Conservation (phyloP, 176 grass and related monocot genomes). For the Tillandsia fasciculata region DNA sequence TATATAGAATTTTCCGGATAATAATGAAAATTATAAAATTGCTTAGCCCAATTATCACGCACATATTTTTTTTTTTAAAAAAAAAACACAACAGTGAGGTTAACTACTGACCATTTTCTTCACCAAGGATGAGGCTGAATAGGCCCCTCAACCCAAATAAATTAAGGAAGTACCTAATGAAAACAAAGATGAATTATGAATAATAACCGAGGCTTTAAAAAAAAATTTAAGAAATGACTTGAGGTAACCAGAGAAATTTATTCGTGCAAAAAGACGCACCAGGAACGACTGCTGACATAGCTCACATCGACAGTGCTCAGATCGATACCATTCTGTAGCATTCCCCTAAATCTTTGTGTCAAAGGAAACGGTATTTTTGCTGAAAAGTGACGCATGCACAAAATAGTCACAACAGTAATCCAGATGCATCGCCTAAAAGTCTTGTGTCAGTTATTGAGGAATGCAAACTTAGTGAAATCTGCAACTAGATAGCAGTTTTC, state of each 20-base stretch:
- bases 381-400: constrained; percentile 23
- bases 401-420: constrained; percentile 3
- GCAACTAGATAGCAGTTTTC: background rate
- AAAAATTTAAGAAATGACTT: constrained; percentile 4
- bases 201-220: background rate
- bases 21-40: background rate
- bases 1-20: background rate
- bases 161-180: constrained; percentile 95
- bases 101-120: constrained; percentile 76
- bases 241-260: background rate
- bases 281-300: constrained; percentile 99
- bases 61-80: background rate
- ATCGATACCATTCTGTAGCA: constrained; percentile 99
- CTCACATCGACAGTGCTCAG: constrained; percentile 97
- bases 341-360: constrained; percentile 88
- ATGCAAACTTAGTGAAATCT: background rate
- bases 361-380: constrained; percentile 94
- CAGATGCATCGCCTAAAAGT: constrained; percentile 2
- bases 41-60: background rate
- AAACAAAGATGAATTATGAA: constrained; percentile 21
- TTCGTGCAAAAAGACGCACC: constrained; percentile 31
- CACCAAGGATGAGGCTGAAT: constrained; percentile 93
- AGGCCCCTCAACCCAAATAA: constrained; percentile 96
- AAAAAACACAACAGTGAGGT: background rate
- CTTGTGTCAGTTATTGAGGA: background rate